A percentile compares a stretch with the other conserved stretches of the same genome.
phyloP scores from a whole-genome alignment of 2,329 filamentous ascomycete genomes.

The Trichoderma simmonsii region DNA sequence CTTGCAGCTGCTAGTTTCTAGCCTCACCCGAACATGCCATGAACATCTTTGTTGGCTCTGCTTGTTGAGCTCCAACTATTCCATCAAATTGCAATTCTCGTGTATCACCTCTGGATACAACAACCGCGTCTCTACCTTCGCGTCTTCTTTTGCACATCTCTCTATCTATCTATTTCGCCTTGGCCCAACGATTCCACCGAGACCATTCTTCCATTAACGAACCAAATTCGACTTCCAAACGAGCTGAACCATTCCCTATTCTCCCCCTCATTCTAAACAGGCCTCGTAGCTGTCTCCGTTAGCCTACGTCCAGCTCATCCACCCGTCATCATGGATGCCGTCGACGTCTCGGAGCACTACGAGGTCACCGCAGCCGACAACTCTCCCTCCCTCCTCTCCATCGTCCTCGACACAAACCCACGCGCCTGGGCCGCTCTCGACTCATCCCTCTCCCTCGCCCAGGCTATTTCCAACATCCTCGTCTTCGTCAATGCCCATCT shows the following conservation, averaged over 20 bases:
- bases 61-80: not conserved
- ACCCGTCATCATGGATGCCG: conserved; percentile 45
- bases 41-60: not conserved
- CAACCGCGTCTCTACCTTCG: not conserved
- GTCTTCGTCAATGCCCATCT: conserved; percentile 97
- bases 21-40: not conserved
- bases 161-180: not conserved
- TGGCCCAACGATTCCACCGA: not conserved
- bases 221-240: not conserved
- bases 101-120: not conserved
- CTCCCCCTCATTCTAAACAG: conserved; percentile 15
- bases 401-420: conserved; percentile 95
- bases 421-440: conserved; percentile 84
- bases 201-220: not conserved
- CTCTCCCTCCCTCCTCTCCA: conserved; percentile 77
- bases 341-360: conserved; percentile 60
- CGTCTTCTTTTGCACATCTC: not conserved
- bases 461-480: conserved; percentile 81
- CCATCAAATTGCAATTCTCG: not conserved
- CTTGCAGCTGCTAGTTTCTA: not conserved
- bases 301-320: conserved; percentile 19
- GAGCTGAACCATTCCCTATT: not conserved
- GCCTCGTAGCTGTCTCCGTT: conserved; percentile 34
- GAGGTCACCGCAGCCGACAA: conserved; percentile 53
- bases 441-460: conserved; percentile 71